These are phyloP conservation scores for Coniferiporia weirii DNA, from an alignment of 1,284 basidiomycete genomes.

Conservation along the genomic window DNA sequence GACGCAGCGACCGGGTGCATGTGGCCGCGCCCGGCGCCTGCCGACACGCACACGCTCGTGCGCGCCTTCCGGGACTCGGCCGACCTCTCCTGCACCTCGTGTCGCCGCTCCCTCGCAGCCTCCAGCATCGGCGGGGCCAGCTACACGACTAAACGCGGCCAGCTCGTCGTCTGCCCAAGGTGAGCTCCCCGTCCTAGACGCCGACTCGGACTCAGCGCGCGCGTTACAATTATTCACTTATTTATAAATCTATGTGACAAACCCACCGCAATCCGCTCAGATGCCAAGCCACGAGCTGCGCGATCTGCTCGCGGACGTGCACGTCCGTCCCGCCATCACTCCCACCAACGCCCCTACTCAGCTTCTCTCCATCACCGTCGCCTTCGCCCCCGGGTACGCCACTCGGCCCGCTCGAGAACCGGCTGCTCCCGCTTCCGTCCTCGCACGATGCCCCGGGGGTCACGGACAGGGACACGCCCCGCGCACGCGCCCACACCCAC, in stretches of 20 bases:
- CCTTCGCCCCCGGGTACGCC: conserved; percentile 23
- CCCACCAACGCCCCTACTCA: conserved; percentile 25
- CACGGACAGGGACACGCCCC: conserved; percentile 13
- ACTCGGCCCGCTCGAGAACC: conserved; percentile 15
- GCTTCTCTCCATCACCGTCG: conserved; percentile 24
- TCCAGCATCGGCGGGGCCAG: not conserved
- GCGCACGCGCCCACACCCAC: not conserved
- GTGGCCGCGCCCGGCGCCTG: not conserved
- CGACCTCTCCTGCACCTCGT: conserved; percentile 12
- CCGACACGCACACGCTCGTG: conserved; percentile 1
- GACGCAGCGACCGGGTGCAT: conserved; percentile 13
- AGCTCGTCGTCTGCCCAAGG: conserved; percentile 16
- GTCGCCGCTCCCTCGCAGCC: conserved; percentile 12
- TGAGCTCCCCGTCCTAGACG: not conserved
- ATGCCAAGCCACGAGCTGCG: conserved; percentile 28
- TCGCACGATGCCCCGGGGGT: conserved; percentile 11
- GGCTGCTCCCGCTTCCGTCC: conserved; percentile 20
- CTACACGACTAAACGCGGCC: not conserved
- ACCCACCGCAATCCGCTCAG: conserved; percentile 16
- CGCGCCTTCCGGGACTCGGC: not conserved
- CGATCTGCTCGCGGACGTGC: conserved; percentile 31
- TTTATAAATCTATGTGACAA: not conserved
- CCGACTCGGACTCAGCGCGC: too few relatives aligned
- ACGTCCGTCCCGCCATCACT: conserved; percentile 24
- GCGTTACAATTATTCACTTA: not conserved